A percentile compares a stretch with the other conserved stretches of the same genome.
Conservation (phyloP, 768 basidiomycete genomes). For the Termitomyces eurrhizus region DNA sequence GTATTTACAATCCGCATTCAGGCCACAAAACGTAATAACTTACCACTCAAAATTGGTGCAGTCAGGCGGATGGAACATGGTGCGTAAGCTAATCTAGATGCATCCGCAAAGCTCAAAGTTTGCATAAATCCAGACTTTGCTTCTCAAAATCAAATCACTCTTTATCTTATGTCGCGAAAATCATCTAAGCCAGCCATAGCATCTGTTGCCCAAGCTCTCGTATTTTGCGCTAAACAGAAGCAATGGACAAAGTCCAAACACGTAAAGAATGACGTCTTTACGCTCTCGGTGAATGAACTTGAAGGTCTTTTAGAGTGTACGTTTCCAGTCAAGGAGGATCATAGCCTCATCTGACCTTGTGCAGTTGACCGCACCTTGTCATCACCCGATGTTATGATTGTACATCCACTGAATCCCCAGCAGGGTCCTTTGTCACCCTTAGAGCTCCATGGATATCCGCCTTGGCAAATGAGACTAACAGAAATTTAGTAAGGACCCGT, state of each 20-base stretch:
- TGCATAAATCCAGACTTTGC: not conserved
- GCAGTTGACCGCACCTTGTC: slow-evolving; percentile 52
- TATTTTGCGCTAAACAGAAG: slow-evolving; percentile 25
- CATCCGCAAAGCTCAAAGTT: not conserved
- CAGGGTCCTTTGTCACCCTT: slow-evolving; percentile 39
- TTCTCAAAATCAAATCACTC: slow-evolving; percentile 30
- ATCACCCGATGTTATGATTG: slow-evolving; percentile 74
- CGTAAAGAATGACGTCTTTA: slow-evolving; percentile 22
- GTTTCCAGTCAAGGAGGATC: slow-evolving; percentile 8
- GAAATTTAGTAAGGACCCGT: slow-evolving; percentile 63
- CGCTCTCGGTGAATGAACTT: slow-evolving; percentile 41
- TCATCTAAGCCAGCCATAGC: slow-evolving; percentile 68
- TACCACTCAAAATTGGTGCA: not conserved
- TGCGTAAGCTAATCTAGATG: not conserved
- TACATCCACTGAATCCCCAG: slow-evolving; percentile 51
- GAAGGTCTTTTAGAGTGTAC: slow-evolving; percentile 58
- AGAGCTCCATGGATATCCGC: slow-evolving; percentile 75
- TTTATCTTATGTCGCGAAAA: slow-evolving; percentile 54
- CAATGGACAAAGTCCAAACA: slow-evolving; percentile 16
- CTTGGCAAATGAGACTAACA: slow-evolving; percentile 81
- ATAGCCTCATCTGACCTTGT: slow-evolving; percentile 6
- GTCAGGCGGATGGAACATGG: slow-evolving; percentile 1
- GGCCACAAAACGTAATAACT: not conserved
- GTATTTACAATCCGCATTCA: slow-evolving; percentile 17
- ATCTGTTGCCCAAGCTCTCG: slow-evolving; percentile 44